Evolutionary conservation across 345 rosid species (phyloP).

Genomic region (Excoecaria cochinchinensis): DNA sequence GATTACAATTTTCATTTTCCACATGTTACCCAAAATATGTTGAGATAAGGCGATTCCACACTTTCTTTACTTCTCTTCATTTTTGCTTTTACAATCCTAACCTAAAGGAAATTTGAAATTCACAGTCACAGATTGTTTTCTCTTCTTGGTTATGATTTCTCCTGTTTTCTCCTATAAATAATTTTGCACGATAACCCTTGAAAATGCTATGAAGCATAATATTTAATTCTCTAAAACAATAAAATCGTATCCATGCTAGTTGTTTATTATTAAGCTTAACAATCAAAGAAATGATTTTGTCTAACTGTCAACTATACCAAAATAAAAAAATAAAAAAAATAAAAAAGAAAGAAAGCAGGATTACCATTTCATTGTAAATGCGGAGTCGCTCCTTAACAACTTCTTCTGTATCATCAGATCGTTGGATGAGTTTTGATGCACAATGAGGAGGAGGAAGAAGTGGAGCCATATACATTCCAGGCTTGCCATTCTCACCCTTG

Average conservation of each 20-base stretch:
- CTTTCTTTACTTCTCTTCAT: not conserved
- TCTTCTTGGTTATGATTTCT: not conserved
- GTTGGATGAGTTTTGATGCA: constrained; percentile 73
- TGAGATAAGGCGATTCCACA: not conserved
- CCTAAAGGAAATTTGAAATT: not conserved
- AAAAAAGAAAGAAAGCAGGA: not conserved
- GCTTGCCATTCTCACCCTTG: constrained; percentile 70
- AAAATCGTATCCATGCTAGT: not conserved
- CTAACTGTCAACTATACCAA: not conserved
- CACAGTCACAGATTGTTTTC: not conserved
- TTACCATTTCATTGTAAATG: constrained; percentile 72
- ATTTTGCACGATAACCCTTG: not conserved
- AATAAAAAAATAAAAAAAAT: too few species aligned
- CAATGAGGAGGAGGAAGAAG: constrained; percentile 94
- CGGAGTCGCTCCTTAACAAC: constrained; percentile 84
- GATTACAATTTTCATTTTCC: not conserved
- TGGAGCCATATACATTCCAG: constrained; percentile 89
- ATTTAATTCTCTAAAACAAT: not conserved
- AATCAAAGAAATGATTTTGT: not conserved
- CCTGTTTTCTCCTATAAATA: not conserved
- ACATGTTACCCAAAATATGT: not conserved
- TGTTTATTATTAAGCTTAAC: not conserved
- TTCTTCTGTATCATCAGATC: constrained; percentile 90
- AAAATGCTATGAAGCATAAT: not conserved
- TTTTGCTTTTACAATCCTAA: not conserved